A percentile compares a stretch with the other conserved stretches of the same genome.
Conservation (phyloP, 129 eudicot genomes). For the Chrysanthemum makinoi region DNA sequence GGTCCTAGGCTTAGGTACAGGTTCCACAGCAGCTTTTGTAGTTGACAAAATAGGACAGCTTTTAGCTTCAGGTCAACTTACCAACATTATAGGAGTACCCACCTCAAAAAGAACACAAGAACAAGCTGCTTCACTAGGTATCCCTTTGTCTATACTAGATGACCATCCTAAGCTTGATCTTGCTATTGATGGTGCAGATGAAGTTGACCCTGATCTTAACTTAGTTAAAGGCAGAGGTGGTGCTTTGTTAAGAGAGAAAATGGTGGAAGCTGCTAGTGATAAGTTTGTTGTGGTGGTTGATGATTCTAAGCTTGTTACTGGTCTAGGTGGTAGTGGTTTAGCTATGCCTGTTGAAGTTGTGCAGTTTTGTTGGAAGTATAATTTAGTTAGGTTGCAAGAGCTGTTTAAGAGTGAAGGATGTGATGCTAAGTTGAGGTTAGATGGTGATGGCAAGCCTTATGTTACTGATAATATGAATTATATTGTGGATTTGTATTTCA, state of each 20-base stretch:
- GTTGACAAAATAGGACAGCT: conserved; percentile 80
- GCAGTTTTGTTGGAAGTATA: conserved; percentile 94
- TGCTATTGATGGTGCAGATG: conserved; percentile 96
- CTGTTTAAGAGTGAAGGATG: conserved; percentile 67
- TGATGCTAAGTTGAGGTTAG: conserved; percentile 82
- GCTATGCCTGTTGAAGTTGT: conserved; percentile 99
- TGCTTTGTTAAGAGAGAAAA: conserved; percentile 78
- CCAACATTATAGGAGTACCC: conserved; percentile 78
- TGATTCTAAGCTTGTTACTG: conserved; percentile 72
- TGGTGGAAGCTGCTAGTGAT: conserved; percentile 89
- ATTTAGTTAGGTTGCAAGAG: conserved; percentile 60
- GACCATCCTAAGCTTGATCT: conserved; percentile 77
- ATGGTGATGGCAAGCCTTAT: conserved; percentile 76
- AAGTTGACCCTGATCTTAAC: conserved; percentile 85
- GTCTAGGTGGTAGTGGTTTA: conserved; percentile 83
- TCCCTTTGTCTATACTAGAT: conserved; percentile 79
- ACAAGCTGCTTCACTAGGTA: conserved; percentile 65
- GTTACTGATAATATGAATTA: conserved; percentile 88
- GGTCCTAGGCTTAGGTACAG: conserved; percentile 97
- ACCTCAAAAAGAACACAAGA: conserved; percentile 87
- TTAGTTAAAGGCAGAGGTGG: conserved; percentile 96
- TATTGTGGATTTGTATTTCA: conserved; percentile 88
- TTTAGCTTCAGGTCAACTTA: conserved; percentile 49
- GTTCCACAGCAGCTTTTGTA: conserved; percentile 98
- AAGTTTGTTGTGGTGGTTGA: conserved; percentile 86